phyloP scores from a whole-genome alignment of 1,139 yeast genomes.

The Geotrichum cucujoidarum region DNA sequence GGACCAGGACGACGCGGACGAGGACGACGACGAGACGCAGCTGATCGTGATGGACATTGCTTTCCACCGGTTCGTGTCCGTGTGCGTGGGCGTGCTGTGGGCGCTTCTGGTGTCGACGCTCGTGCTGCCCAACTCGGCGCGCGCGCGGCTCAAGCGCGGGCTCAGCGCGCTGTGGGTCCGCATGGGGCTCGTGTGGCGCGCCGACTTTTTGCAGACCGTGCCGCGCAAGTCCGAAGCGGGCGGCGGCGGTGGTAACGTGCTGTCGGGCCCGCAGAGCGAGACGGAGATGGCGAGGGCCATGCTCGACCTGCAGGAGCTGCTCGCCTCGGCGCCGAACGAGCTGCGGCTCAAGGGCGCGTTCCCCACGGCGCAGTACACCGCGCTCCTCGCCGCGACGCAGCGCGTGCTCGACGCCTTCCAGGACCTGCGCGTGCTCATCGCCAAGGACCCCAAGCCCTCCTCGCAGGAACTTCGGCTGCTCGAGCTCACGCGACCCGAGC shows the following conservation, averaged over 20 bases:
- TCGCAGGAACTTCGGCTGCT: slow-evolving; percentile 54
- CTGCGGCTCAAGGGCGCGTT: slow-evolving; percentile 70
- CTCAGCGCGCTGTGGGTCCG: slow-evolving; percentile 69
- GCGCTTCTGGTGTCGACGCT: slow-evolving; percentile 58
- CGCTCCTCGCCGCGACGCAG: slow-evolving; percentile 53
- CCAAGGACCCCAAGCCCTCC: slow-evolving; percentile 54
- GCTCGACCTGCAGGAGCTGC: slow-evolving; percentile 54
- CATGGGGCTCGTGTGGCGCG: slow-evolving; percentile 78
- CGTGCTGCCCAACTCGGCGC: slow-evolving; percentile 71
- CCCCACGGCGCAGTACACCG: slow-evolving; percentile 50
- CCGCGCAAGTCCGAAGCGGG: slow-evolving; percentile 25
- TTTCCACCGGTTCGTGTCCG: slow-evolving; percentile 69
- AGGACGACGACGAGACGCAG: slow-evolving; percentile 62
- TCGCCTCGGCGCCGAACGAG: slow-evolving; percentile 73
- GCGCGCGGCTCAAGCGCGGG: slow-evolving; percentile 60
- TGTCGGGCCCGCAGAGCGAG: slow-evolving; percentile 33
- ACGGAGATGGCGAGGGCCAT: slow-evolving; percentile 47
- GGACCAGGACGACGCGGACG: slow-evolving; percentile 55
- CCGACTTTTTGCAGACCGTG: slow-evolving; percentile 45
- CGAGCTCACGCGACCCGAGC: slow-evolving; percentile 51
- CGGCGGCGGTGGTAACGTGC: too few relatives aligned
- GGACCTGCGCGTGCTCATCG: slow-evolving; percentile 62
- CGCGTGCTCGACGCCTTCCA: slow-evolving; percentile 69
- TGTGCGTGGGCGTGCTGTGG: slow-evolving; percentile 70
- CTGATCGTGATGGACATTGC: slow-evolving; percentile 77